Evolutionary conservation across 2,329 filamentous ascomycete species (phyloP), one percentile per base, ranked within the genome.

Genomic region (Ceratocystis papillata): DNA sequence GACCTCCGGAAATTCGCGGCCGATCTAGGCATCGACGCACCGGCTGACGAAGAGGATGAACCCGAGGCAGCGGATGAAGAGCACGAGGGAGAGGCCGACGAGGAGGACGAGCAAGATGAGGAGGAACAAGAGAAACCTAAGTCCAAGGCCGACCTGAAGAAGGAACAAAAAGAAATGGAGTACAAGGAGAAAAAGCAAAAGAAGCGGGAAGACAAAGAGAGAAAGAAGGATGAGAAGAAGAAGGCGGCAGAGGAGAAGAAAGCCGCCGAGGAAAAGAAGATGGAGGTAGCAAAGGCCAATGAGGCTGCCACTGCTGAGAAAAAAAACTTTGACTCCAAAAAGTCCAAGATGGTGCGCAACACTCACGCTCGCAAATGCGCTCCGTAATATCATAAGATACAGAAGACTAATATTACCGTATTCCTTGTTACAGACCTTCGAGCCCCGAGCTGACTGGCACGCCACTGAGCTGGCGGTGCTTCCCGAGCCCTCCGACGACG

Each of bases 371-470:
- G 50, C n/a, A 33, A 7, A 30, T 20, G 37, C 10, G 28, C 53
- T 6, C 45, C 15, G 44, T 55, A 20, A 33, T 62, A 33, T 5
- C 3, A 41, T 67, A 64, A 22, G 50, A 66, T 57, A 72, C 71
- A 72, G 71, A 73, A 72, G 55, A 69, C 75, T 77, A 74, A 77
- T 73, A 45, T 37, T 25, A 64, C 25, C 50, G 17, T 15, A 7
- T 41, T 17, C n/a, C 65, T 53, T 48, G 30, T 22, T 12, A 2
- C 64, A 85, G 82, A 77, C 77, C 61, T 82, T 84, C 70, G 81
- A 84, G 69, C 81, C 81, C 67, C 78, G 80, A 64, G 76, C 82
- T 70, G 82, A 85, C 69, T 85, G 83, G 83, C 78, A 85, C 72
- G 76, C 75, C 61, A 74, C 76, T 63, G 74, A 75, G 61, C 72